Evolutionary conservation across 2,329 filamentous ascomycete species (phyloP).

Genomic region (Capronia epimyces): DNA sequence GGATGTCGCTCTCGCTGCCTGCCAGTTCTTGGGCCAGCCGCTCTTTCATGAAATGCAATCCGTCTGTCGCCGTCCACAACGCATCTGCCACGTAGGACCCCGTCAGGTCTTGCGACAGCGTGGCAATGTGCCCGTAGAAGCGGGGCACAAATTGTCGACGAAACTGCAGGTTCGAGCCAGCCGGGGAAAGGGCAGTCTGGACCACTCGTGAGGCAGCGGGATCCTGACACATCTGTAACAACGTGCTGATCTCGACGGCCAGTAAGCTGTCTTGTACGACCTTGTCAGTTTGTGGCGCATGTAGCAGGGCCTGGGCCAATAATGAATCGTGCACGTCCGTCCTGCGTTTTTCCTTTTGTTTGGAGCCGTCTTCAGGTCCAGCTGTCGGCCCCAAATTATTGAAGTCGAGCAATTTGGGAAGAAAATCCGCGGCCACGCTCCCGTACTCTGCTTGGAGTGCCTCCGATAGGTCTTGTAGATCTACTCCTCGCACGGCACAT

Average conservation of each 20-base stretch:
- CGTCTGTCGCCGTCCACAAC: conserved; percentile 59
- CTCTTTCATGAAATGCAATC: conserved; percentile 62
- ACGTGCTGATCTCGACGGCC: conserved; percentile 51
- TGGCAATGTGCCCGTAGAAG: conserved; percentile 57
- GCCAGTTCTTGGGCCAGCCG: conserved; percentile 60
- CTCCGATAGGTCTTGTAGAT: conserved; percentile 52
- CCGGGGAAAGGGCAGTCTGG: conserved; percentile 54
- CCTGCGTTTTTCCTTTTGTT: conserved; percentile 37
- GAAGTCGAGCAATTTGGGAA: conserved; percentile 57
- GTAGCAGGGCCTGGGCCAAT: conserved; percentile 72
- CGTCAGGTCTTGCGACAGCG: conserved; percentile 55
- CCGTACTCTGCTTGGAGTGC: conserved; percentile 56
- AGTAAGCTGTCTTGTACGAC: conserved; percentile 69
- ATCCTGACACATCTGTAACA: conserved; percentile 62
- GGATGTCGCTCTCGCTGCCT: conserved; percentile 53
- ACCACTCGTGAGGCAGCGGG: conserved; percentile 56
- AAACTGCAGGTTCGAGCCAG: conserved; percentile 42
- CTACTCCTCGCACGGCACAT: conserved; percentile 62
- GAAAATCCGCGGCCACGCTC: conserved; percentile 45
- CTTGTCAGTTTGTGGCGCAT: conserved; percentile 64
- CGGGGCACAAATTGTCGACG: conserved; percentile 59
- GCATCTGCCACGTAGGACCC: conserved; percentile 65
- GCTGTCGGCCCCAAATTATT: conserved; percentile 42
- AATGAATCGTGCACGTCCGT: conserved; percentile 67
- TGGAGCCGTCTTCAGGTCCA: conserved; percentile 45